These are phyloP conservation scores for Blastobotrys terrestris DNA, from an alignment of 805 yeast species.

Conservation along the genomic window DNA sequence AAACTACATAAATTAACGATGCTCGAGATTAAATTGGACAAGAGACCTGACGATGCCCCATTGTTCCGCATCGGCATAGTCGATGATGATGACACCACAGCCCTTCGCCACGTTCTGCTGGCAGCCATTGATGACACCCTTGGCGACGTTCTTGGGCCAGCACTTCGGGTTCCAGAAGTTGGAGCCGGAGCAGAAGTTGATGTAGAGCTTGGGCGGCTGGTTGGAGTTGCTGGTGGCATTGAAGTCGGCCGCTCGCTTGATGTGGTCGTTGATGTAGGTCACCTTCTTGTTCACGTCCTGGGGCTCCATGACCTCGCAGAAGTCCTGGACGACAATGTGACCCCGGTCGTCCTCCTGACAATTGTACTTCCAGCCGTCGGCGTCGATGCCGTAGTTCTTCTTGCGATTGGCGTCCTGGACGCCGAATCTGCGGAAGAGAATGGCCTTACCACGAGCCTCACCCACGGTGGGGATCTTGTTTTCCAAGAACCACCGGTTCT, in stretches of 20 bases:
- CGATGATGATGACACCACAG: constrained; percentile 61
- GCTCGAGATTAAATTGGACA: constrained; percentile 1
- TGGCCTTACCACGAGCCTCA: constrained; percentile 59
- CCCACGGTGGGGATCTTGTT: constrained; percentile 51
- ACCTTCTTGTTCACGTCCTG: constrained; percentile 53
- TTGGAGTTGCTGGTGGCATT: constrained; percentile 34
- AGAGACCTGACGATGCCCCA: constrained; percentile 45
- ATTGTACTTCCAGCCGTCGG: constrained; percentile 60
- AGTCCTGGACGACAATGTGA: constrained; percentile 61
- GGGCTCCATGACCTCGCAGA: constrained; percentile 52
- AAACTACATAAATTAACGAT: background rate
- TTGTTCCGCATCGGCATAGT: constrained; percentile 55
- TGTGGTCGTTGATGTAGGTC: constrained; percentile 48
- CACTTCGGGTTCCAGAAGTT: constrained; percentile 63
- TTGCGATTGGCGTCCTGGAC: constrained; percentile 38
- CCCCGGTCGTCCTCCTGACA: constrained; percentile 62
- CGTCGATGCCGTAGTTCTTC: constrained; percentile 55
- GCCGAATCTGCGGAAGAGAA: constrained; percentile 69
- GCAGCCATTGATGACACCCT: constrained; percentile 35
- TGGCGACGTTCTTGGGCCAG: constrained; percentile 68
- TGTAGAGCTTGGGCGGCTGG: constrained; percentile 49
- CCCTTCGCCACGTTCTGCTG: constrained; percentile 36
- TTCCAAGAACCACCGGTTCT: constrained; percentile 55
- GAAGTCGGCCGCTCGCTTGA: constrained; percentile 47
- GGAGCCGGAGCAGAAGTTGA: constrained; percentile 70